phyloP scores from a whole-genome alignment of 352 stramenopile genomes.

The Phytophthora meadii region DNA sequence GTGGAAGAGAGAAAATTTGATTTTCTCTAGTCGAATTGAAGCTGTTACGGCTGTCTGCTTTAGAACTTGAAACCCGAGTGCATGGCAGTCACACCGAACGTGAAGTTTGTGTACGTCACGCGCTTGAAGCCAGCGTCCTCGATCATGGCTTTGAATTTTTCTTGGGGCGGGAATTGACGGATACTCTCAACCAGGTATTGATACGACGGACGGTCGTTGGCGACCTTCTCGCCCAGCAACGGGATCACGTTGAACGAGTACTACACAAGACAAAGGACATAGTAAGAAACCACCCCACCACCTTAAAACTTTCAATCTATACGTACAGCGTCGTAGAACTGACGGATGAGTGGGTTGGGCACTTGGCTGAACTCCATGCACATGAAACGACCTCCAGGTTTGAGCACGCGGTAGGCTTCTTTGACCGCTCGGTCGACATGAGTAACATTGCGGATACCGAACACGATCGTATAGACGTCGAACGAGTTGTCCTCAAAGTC shows the following conservation, averaged over 20 bases:
- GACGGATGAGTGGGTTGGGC: slow-evolving; percentile 90
- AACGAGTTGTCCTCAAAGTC: slow-evolving; percentile 96
- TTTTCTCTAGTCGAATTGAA: slow-evolving; percentile 13
- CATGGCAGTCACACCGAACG: slow-evolving; percentile 96
- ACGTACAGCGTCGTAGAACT: slow-evolving; percentile 94
- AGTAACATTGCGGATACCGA: slow-evolving; percentile 99
- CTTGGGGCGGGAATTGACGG: slow-evolving; percentile 97
- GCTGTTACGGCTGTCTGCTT: slow-evolving; percentile 6
- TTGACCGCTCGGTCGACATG: slow-evolving; percentile 95
- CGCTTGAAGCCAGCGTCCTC: slow-evolving; percentile 93
- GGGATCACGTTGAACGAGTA: slow-evolving; percentile 99
- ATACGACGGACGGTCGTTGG: slow-evolving; percentile 97
- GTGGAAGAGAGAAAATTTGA: too few relatives aligned
- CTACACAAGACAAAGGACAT: slow-evolving; percentile 35
- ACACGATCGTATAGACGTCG: slow-evolving; percentile 99
- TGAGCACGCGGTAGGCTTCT: slow-evolving; percentile 96
- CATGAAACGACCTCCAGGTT: slow-evolving; percentile 96
- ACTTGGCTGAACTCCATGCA: slow-evolving; percentile 99
- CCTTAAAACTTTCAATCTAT: background rate
- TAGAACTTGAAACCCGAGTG: slow-evolving; percentile 97
- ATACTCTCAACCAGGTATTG: slow-evolving; percentile 99
- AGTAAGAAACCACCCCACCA: background rate
- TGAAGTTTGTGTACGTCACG: slow-evolving; percentile 97
- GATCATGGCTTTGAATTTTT: slow-evolving; percentile 96
- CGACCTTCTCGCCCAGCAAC: slow-evolving; percentile 93